These are phyloP conservation scores for Tephrocybe sp. DNA, from an alignment of 768 basidiomycete genomes.

Conservation along the genomic window DNA sequence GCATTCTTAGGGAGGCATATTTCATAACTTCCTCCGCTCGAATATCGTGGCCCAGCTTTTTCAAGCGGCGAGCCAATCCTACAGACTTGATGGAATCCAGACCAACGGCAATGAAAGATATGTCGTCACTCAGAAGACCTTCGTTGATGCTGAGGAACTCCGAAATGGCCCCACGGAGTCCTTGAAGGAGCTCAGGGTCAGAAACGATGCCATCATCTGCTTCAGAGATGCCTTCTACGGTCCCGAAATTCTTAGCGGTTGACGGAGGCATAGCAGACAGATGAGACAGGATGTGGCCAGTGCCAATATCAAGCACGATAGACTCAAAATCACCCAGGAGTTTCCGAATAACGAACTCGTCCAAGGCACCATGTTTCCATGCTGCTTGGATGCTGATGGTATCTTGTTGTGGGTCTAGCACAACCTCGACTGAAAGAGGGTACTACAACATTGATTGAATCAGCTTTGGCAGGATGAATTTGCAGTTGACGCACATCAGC, in stretches of 20 bases:
- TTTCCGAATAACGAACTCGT: conserved; percentile 8
- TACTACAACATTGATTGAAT: conserved; percentile 23
- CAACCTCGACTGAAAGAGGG: conserved; percentile 30
- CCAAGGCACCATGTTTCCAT: conserved; percentile 20
- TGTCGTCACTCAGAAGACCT: conserved; percentile 19
- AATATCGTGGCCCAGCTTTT: conserved; percentile 29
- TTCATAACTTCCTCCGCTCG: conserved; percentile 39
- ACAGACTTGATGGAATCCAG: conserved; percentile 49
- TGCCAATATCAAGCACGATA: conserved; percentile 14
- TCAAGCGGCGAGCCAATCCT: conserved; percentile 36
- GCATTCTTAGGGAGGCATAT: conserved; percentile 20
- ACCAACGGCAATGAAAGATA: conserved; percentile 45
- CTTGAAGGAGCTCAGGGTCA: conserved; percentile 16
- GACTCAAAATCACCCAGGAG: conserved; percentile 26
- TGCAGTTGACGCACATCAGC: conserved; percentile 27
- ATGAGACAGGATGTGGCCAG: neutral
- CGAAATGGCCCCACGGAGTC: conserved; percentile 20
- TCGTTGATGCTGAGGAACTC: conserved; percentile 27
- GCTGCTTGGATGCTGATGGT: conserved; percentile 23
- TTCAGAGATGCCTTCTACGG: neutral
- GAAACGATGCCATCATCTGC: neutral
- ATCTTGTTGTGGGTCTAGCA: conserved; percentile 24
- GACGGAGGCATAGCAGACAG: neutral
- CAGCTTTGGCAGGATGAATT: neutral
- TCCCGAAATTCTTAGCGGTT: neutral